Base-by-base conservation (phyloP, 441 rosid species). In the Pelargonium cotyledonis region DNA sequence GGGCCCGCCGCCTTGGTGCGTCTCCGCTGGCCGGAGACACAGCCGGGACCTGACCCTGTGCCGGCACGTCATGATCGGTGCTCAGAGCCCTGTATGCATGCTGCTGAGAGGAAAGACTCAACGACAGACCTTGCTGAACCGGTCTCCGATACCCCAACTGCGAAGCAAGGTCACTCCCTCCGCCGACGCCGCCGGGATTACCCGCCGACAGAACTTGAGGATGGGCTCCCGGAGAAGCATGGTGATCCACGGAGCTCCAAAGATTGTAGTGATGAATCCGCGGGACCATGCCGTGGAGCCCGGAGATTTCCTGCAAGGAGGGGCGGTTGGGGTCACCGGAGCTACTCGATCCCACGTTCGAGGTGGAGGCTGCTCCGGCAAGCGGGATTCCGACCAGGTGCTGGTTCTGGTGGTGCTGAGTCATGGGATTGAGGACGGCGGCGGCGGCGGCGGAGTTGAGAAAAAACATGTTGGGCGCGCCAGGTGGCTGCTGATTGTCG, bases 351-450 rank as follows among this genome's bases (percentile, higher is more conserved):
- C n/a, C n/a, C n/a, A n/a, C 83, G 29, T 80, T 77, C 0, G 68
- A 70, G 65, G 67, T 31, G n/a, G 40, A 9, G 40, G 74, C 12
- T 11, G 76, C 12, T 21, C 73, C 68, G 1, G 80, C 73, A 58
- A 82, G 77, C 0, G 86, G 85, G 65, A 80, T 80, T 31, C 86
- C 82, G 19, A 78, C 70, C 44, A 83, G 66, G 70, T 74, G 83
- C 26, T 72, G 73, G 44, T 67, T n/a, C n/a, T n/a, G n/a, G n/a
- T n/a, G n/a, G n/a, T n/a, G 58, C 68, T 65, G 69, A 5, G 53
- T 9, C 53, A 47, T 47, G 53, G 3, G 12, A 11, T 47, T 47
- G 53, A 11, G 53, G 69, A 40, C 0, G 81, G 74, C 6, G 76
- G 86, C 74, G 77, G 62, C 63, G 58, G 38, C 72, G 67, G 77